Conservation (phyloP, 1,139 yeast species). For the Trichomonascaceae sp. region DNA sequence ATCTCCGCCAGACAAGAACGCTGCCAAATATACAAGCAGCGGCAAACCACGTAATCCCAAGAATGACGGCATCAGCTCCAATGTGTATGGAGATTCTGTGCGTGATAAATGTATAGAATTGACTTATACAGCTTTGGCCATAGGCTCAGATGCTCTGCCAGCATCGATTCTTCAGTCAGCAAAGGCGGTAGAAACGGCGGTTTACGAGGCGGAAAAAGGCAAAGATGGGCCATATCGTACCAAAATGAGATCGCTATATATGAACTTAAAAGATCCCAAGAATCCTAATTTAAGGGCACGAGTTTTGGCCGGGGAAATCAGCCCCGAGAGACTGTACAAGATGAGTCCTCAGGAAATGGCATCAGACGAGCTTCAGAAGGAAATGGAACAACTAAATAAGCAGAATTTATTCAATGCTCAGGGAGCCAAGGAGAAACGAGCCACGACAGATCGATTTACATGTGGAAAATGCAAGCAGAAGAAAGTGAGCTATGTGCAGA, state of each 20-base stretch:
- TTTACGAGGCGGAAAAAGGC: slow-evolving; percentile 51
- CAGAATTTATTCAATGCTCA: slow-evolving; percentile 93
- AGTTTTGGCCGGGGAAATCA: slow-evolving; percentile 58
- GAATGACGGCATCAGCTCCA: slow-evolving; percentile 71
- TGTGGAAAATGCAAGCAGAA: slow-evolving; percentile 98
- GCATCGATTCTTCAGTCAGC: slow-evolving; percentile 56
- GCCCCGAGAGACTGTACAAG: slow-evolving; percentile 57
- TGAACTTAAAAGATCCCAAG: slow-evolving; percentile 82
- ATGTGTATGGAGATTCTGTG: slow-evolving; percentile 63
- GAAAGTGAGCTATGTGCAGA: slow-evolving; percentile 92
- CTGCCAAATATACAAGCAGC: slow-evolving; percentile 21
- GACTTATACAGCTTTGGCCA: slow-evolving; percentile 80
- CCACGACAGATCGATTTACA: slow-evolving; percentile 92
- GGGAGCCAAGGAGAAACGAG: slow-evolving; percentile 96
- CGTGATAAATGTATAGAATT: slow-evolving; percentile 83
- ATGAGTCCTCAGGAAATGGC: slow-evolving; percentile 95
- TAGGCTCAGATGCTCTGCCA: slow-evolving; percentile 63
- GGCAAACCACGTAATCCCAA: slow-evolving; percentile 59
- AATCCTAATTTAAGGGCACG: slow-evolving; percentile 77
- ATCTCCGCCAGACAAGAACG: slow-evolving; percentile 13
- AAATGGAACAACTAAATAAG: slow-evolving; percentile 77
- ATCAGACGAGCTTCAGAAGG: slow-evolving; percentile 77
- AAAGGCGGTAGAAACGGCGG: slow-evolving; percentile 66
- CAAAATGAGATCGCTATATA: slow-evolving; percentile 73
- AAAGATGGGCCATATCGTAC: slow-evolving; percentile 60